phyloP scores from a whole-genome alignment of 2,329 filamentous ascomycete genomes.

The Penicillium sp. region DNA sequence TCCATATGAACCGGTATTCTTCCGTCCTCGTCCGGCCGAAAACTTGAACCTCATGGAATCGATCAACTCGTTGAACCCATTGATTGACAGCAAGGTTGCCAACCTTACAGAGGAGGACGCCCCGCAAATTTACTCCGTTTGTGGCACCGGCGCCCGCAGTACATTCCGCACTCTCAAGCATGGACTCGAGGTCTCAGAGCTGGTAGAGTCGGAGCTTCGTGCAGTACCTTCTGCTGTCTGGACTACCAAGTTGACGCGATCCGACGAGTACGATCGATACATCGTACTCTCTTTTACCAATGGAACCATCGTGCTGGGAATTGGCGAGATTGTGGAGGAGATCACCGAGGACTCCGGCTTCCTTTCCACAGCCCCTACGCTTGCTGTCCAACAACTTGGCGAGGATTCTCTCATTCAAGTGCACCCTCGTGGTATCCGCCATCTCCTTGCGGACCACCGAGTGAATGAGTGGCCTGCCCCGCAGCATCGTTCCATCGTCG shows the following conservation, averaged over 20 bases:
- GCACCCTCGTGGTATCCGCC: constrained; percentile 92
- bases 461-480: constrained; percentile 94
- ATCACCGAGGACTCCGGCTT: constrained; percentile 86
- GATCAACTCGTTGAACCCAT: constrained; percentile 84
- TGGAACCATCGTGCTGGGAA: constrained; percentile 86
- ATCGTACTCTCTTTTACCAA: constrained; percentile 94
- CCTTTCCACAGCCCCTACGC: constrained; percentile 79
- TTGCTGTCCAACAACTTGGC: constrained; percentile 91
- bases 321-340: constrained; percentile 95
- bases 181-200: constrained; percentile 88
- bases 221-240: constrained; percentile 89
- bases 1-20: constrained; percentile 77
- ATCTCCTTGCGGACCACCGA: constrained; percentile 73
- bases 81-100: constrained; percentile 87
- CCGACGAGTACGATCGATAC: constrained; percentile 87
- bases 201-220: constrained; percentile 89
- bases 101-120: constrained; percentile 91
- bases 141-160: constrained; percentile 83
- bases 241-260: constrained; percentile 83
- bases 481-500: constrained; percentile 91
- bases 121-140: constrained; percentile 92
- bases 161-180: constrained; percentile 91
- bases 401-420: constrained; percentile 92
- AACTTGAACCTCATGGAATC: constrained; percentile 84
- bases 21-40: constrained; percentile 74